A percentile compares a stretch with the other conserved stretches of the same genome.
Conservation (phyloP, 129 eudicot genomes). For the Ambrosia artemisiifolia region DNA sequence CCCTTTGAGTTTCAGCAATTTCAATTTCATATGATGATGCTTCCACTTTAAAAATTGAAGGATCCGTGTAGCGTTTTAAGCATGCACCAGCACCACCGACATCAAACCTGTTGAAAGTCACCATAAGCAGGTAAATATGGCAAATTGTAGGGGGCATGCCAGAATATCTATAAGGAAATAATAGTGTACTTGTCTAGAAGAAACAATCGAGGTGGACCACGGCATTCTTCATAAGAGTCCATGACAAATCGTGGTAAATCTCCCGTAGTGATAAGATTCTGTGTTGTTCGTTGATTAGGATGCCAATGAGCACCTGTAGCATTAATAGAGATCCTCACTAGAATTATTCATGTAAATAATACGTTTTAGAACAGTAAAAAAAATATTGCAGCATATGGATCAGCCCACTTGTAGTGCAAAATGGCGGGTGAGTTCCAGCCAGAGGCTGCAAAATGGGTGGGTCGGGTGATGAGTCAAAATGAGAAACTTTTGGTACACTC, state of each 20-base stretch:
- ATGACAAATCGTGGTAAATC: slow-evolving; percentile 91
- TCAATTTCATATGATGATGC: slow-evolving; percentile 42
- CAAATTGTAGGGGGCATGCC: slow-evolving; percentile 15
- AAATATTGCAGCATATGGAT: neutral
- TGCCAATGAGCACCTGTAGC: slow-evolving; percentile 89
- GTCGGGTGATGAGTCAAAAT: neutral
- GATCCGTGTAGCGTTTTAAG: slow-evolving; percentile 92
- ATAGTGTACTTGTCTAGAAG: slow-evolving; percentile 90
- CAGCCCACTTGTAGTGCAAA: slow-evolving; percentile 1
- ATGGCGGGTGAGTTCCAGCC: neutral
- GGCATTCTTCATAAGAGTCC: slow-evolving; percentile 93
- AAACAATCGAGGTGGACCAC: slow-evolving; percentile 93
- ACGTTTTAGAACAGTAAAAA: neutral
- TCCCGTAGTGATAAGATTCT: slow-evolving; percentile 67
- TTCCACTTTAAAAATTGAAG: slow-evolving; percentile 77
- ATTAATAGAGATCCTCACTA: slow-evolving; percentile 19
- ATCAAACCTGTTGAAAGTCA: slow-evolving; percentile 66
- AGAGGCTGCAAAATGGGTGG: neutral
- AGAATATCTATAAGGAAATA: neutral
- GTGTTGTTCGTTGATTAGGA: slow-evolving; percentile 53
- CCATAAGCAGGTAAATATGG: slow-evolving; percentile 15
- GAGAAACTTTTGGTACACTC: neutral
- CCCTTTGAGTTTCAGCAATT: slow-evolving; percentile 54
- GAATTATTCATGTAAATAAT: neutral
- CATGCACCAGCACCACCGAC: slow-evolving; percentile 96